Evolutionary conservation across 495 filamentous ascomycete species (phyloP).

Genomic region (Penicillium subrubescens): DNA sequence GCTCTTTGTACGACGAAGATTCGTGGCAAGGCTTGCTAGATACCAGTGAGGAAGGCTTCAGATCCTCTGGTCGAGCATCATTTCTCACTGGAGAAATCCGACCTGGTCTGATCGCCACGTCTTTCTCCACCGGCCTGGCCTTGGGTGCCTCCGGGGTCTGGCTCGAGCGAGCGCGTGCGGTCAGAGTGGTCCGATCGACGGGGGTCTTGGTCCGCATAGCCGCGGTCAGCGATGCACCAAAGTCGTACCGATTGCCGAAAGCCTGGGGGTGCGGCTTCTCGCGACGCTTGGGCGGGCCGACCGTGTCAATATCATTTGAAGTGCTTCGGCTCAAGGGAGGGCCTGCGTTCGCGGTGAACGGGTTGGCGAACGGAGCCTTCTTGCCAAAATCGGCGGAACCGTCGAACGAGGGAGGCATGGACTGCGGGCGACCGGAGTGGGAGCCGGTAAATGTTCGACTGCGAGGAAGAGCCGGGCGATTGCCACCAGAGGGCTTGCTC

Average conservation of each 20-base stretch:
- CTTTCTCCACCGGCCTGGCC: conserved; percentile 17
- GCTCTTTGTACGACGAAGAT: conserved; percentile 86
- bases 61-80: conserved; percentile 22
- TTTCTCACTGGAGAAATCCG: conserved; percentile 27
- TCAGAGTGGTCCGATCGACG: conserved; percentile 52
- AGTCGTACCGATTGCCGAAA: conserved; percentile 92
- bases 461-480: conserved; percentile 71
- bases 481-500: conserved; percentile 47
- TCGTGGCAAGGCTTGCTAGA: conserved; percentile 69
- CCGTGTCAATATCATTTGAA: conserved; percentile 39
- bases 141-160: conserved; percentile 6
- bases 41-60: conserved; percentile 51
- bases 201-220: conserved; percentile 67
- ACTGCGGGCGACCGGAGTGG: conserved; percentile 53
- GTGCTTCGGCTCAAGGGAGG: conserved; percentile 41
- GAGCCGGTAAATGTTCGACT: conserved; percentile 60
- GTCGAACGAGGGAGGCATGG: conserved; percentile 65
- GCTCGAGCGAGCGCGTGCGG: conserved; percentile 41
- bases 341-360: conserved; percentile 55
- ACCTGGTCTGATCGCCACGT: conserved; percentile 12
- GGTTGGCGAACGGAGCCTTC: conserved; percentile 57
- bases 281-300: conserved; percentile 52
- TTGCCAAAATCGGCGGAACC: conserved; percentile 64
- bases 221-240: conserved; percentile 80
- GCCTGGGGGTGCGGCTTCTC: conserved; percentile 68